Evolutionary conservation across 129 eudicot species (phyloP).

Genomic region (Lactuca saligna): DNA sequence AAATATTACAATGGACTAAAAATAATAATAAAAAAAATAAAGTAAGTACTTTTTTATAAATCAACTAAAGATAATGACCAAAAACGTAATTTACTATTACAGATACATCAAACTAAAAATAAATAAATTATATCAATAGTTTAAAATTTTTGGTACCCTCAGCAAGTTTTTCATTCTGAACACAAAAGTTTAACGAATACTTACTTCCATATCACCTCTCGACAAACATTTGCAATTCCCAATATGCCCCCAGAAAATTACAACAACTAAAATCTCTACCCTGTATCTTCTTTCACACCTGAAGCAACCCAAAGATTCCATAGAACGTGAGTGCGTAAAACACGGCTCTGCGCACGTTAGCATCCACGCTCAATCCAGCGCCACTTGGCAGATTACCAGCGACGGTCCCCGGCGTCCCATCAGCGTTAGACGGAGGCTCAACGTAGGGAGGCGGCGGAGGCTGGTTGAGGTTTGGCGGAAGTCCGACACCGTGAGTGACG

Average conservation of each 20-base stretch:
- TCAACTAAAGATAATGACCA: no score
- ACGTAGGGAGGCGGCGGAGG: slow-evolving; percentile 89
- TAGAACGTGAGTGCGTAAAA: slow-evolving; percentile 24
- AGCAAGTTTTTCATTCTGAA: background rate
- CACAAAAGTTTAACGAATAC: background rate
- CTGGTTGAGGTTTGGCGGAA: slow-evolving; percentile 83
- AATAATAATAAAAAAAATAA: no score
- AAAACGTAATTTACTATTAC: no score
- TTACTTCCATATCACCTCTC: background rate
- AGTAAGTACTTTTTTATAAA: no score
- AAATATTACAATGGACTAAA: no score
- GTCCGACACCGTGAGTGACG: slow-evolving; percentile 70
- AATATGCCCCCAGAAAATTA: slow-evolving; percentile 15
- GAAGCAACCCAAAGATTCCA: slow-evolving; percentile 29
- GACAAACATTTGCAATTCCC: slow-evolving; percentile 1
- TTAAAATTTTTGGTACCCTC: background rate
- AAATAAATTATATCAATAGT: no score
- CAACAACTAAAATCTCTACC: slow-evolving; percentile 1
- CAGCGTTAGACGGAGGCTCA: slow-evolving; percentile 52
- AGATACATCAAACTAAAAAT: no score
- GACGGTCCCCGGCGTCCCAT: slow-evolving; percentile 43
- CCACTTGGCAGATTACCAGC: slow-evolving; percentile 26
- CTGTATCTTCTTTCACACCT: slow-evolving; percentile 3
- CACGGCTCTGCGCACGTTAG: slow-evolving; percentile 33
- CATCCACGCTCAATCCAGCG: slow-evolving; percentile 30